Evolutionary conservation across 225 moss, liverwort and hornwort genomes (phyloP).

Genomic region (Sphagnum contortum): DNA sequence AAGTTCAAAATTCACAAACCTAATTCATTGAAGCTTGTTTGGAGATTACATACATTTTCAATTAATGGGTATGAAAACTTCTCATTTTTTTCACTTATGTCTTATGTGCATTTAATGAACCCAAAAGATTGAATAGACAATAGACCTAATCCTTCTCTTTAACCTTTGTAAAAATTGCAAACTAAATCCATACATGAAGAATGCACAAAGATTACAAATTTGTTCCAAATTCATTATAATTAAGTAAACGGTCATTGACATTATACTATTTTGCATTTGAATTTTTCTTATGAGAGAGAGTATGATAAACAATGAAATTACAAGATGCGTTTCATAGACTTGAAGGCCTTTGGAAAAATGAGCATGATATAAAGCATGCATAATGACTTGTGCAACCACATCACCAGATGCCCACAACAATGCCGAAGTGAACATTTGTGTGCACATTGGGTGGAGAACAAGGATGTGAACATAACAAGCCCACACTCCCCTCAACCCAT

Average conservation of each 20-base stretch:
- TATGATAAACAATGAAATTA: background rate
- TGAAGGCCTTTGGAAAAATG: background rate
- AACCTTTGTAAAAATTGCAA: no score
- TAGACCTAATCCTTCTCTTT: no score
- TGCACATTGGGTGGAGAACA: conserved; percentile 9
- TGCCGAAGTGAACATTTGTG: conserved; percentile 26
- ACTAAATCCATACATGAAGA: background rate
- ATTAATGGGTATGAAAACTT: no score
- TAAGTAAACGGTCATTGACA: background rate
- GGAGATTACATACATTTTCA: background rate
- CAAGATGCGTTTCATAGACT: conserved; percentile 3
- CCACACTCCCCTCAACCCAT: no score
- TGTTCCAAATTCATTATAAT: background rate
- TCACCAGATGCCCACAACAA: conserved; percentile 28
- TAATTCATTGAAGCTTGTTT: background rate
- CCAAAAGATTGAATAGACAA: no score
- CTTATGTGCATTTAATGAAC: no score
- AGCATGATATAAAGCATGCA: background rate
- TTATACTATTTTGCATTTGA: background rate
- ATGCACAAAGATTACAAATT: background rate
- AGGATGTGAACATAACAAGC: no score
- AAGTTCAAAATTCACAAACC: background rate
- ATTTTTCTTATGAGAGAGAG: background rate
- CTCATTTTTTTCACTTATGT: no score
- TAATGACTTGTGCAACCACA: conserved; percentile 15